Evolutionary conservation across 2,329 filamentous ascomycete species (phyloP).

Genomic region (Bipolaris sorokiniana): DNA sequence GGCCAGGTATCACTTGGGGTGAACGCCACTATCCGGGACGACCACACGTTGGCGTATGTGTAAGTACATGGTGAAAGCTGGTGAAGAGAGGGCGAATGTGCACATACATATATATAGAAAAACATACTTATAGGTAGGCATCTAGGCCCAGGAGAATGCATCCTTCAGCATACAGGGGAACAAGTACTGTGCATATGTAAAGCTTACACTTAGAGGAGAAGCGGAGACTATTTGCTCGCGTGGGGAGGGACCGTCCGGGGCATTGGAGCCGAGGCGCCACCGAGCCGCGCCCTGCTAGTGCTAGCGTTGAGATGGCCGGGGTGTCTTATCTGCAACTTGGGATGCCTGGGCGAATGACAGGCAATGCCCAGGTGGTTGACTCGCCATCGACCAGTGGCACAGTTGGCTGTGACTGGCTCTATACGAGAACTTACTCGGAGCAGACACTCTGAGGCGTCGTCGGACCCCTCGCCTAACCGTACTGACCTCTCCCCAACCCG

Average conservation of each 20-base stretch:
- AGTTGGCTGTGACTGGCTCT: constrained; percentile 3
- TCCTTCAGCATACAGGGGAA: no score
- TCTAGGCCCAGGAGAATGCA: no score
- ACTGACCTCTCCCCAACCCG: background rate
- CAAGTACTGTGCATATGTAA: background rate
- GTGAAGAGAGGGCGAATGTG: background rate
- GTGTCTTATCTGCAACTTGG: constrained; percentile 16
- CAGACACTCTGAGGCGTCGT: background rate
- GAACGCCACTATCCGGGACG: constrained; percentile 68
- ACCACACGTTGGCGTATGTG: constrained; percentile 71
- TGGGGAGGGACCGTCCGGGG: constrained; percentile 10
- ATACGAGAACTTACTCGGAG: background rate
- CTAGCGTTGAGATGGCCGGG: constrained; percentile 1
- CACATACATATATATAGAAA: background rate
- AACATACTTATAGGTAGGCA: no score
- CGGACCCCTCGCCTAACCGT: background rate
- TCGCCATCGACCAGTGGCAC: background rate
- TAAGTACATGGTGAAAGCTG: constrained; percentile 16
- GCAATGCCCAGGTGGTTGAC: background rate
- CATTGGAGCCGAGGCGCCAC: constrained; percentile 9
- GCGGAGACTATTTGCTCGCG: background rate
- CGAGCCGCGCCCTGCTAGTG: constrained; percentile 4
- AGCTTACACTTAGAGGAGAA: background rate
- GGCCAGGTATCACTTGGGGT: constrained; percentile 69
- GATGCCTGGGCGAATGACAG: constrained; percentile 8